Evolutionary conservation across 805 yeast species (phyloP).

Genomic region (Cyberlindnera misumaiensis): DNA sequence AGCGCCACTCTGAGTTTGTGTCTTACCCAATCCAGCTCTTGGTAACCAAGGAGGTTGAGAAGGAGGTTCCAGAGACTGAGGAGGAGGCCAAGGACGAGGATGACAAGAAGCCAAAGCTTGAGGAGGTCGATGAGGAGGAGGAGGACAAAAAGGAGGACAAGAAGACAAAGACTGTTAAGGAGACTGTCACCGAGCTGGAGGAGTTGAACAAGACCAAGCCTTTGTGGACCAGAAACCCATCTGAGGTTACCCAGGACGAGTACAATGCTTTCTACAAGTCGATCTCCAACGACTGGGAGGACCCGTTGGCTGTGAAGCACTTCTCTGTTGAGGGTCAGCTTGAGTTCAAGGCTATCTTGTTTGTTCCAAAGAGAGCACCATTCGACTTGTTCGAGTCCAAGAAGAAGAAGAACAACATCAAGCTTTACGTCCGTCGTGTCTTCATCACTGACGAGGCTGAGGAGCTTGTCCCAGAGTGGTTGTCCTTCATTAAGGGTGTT

Average conservation of each 20-base stretch:
- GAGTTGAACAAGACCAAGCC: constrained; percentile 99
- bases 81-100: constrained; percentile 47
- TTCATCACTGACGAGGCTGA: constrained; percentile 99
- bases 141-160: constrained; percentile 67
- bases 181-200: constrained; percentile 90
- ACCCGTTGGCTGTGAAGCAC: constrained; percentile 98
- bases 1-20: constrained; percentile 99
- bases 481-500: constrained; percentile 95
- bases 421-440: constrained; percentile 97
- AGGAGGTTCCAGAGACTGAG: constrained; percentile 87
- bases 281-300: constrained; percentile 99
- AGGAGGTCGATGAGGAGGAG: constrained; percentile 63
- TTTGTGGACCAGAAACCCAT: constrained; percentile 98
- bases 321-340: constrained; percentile 99
- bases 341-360: constrained; percentile 96
- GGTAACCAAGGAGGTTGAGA: constrained; percentile 98
- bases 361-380: constrained; percentile 99
- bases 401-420: constrained; percentile 99
- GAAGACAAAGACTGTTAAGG: constrained; percentile 81
- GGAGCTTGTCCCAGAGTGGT: constrained; percentile 98
- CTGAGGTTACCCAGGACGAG: constrained; percentile 96
- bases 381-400: constrained; percentile 95
- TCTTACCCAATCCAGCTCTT: constrained; percentile 98
- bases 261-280: constrained; percentile 99
- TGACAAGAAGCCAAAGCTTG: constrained; percentile 62